Conservation (phyloP, 768 basidiomycete species). For the Crucibulum laeve region DNA sequence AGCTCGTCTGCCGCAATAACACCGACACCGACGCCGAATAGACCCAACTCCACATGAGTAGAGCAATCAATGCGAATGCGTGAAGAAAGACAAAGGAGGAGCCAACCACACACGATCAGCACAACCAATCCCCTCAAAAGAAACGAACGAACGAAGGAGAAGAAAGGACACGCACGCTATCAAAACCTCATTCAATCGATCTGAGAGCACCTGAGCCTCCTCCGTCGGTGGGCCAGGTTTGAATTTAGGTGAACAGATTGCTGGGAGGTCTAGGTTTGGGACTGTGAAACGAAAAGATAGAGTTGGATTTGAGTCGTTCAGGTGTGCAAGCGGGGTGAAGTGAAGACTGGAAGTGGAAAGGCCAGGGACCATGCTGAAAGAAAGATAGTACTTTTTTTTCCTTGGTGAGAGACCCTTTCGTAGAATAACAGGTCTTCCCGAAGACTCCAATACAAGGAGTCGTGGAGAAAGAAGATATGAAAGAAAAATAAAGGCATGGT, state of each 20-base stretch:
- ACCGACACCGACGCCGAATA: too few relatives aligned
- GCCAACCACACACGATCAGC: background rate
- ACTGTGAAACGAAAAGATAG: constrained; percentile 40
- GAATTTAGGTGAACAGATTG: constrained; percentile 90
- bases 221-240: constrained; percentile 94
- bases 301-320: background rate
- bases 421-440: too few relatives aligned
- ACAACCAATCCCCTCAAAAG: background rate
- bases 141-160: background rate
- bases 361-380: too few relatives aligned
- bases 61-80: too few relatives aligned
- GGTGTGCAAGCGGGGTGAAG: background rate
- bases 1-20: too few relatives aligned
- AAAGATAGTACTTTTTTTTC: too few relatives aligned
- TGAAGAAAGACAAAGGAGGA: too few relatives aligned
- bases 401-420: too few relatives aligned
- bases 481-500: background rate
- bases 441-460: too few relatives aligned
- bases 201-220: constrained; percentile 89
- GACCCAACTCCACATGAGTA: too few relatives aligned
- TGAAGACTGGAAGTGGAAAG: background rate
- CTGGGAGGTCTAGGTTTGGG: constrained; percentile 91
- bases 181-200: constrained; percentile 76
- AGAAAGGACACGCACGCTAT: constrained; percentile 46
- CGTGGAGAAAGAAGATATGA: constrained; percentile 1